These are phyloP conservation scores for Debaryomyces sp. DNA, from an alignment of 1,139 yeast species.

Conservation along the genomic window DNA sequence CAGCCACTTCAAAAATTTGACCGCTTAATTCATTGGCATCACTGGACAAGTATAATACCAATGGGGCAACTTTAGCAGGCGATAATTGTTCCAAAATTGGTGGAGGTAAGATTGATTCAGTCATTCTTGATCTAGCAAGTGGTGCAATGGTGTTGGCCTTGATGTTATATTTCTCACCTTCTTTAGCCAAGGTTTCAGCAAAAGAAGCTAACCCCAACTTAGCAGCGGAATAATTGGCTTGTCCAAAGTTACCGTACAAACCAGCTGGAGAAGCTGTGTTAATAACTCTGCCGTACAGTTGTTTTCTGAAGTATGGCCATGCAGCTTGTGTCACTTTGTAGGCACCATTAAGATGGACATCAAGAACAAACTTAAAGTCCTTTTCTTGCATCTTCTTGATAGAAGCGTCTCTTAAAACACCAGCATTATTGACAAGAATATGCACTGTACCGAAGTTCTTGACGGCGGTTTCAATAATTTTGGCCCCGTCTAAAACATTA, in stretches of 20 bases:
- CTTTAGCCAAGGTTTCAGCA: conserved; percentile 93
- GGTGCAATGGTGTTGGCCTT: conserved; percentile 89
- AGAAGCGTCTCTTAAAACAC: conserved; percentile 77
- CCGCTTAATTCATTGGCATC: conserved; percentile 64
- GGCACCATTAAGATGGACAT: conserved; percentile 90
- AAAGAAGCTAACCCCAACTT: conserved; percentile 88
- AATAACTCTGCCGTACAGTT: conserved; percentile 83
- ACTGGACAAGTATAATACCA: conserved; percentile 80
- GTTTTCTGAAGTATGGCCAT: conserved; percentile 88
- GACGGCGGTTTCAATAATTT: conserved; percentile 84
- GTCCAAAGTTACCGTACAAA: conserved; percentile 95
- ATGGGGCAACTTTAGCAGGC: conserved; percentile 89
- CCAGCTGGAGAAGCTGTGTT: conserved; percentile 98
- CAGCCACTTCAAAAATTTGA: conserved; percentile 89
- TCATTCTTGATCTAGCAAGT: conserved; percentile 94
- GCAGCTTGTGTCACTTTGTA: conserved; percentile 86
- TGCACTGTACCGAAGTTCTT: conserved; percentile 89
- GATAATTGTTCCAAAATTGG: conserved; percentile 77
- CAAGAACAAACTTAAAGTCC: conserved; percentile 78
- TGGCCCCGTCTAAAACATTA: conserved; percentile 86
- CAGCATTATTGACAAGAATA: conserved; percentile 90
- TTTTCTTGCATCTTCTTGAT: conserved; percentile 82
- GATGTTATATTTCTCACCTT: conserved; percentile 85
- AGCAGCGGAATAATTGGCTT: conserved; percentile 94
- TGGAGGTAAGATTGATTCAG: conserved; percentile 86